A percentile compares a stretch with the other conserved stretches of the same genome.
Conservation (phyloP, 1,284 basidiomycete genomes). For the Schizophyllum amplum region DNA sequence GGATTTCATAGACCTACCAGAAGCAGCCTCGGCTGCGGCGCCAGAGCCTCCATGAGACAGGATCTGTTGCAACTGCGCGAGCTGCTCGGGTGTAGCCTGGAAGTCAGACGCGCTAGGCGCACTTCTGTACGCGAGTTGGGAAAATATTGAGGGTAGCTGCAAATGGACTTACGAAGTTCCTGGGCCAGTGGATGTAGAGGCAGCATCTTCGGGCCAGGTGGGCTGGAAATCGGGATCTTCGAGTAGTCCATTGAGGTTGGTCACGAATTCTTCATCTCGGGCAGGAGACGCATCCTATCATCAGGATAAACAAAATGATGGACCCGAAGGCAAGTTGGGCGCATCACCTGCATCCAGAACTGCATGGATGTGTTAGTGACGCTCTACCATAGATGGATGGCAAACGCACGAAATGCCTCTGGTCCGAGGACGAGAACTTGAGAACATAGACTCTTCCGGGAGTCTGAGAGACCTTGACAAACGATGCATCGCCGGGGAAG, state of each 20-base stretch:
- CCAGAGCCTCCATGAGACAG: slow-evolving; percentile 1
- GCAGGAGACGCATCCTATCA: slow-evolving; percentile 56
- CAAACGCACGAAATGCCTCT: slow-evolving; percentile 66
- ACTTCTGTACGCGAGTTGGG: neutral
- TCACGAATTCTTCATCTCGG: slow-evolving; percentile 62
- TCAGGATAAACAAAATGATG: slow-evolving; percentile 3
- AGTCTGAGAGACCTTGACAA: slow-evolving; percentile 54
- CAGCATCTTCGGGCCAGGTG: slow-evolving; percentile 40
- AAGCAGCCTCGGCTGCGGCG: neutral
- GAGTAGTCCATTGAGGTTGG: slow-evolving; percentile 61
- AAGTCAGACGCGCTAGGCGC: slow-evolving; percentile 12
- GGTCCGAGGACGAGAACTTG: slow-evolving; percentile 74
- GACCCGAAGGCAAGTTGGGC: neutral
- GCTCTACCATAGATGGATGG: slow-evolving; percentile 1
- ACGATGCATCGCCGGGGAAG: slow-evolving; percentile 72
- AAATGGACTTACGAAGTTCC: neutral
- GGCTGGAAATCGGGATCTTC: slow-evolving; percentile 53
- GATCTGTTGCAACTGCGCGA: slow-evolving; percentile 37
- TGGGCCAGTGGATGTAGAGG: slow-evolving; percentile 10
- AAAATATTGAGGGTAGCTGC: neutral
- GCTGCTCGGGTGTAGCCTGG: slow-evolving; percentile 44
- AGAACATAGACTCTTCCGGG: slow-evolving; percentile 68
- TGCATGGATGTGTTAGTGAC: too few species aligned
- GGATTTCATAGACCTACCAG: neutral
- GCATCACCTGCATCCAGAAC: slow-evolving; percentile 77